These are phyloP conservation scores for Lecanicillium sp. DNA, from an alignment of 2,329 filamentous ascomycete species.

Conservation along the genomic window DNA sequence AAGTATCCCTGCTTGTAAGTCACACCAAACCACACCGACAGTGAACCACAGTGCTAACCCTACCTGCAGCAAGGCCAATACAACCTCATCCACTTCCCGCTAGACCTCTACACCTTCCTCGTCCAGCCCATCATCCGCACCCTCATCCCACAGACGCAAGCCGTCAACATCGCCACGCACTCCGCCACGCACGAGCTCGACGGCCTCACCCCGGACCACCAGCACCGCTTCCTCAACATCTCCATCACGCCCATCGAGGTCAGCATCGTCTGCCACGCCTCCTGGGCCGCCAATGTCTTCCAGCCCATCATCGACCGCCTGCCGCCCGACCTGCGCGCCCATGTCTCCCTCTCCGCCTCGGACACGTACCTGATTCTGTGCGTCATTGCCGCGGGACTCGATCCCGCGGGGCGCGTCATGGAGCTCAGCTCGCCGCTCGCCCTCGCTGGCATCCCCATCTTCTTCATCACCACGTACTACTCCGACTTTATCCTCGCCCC, in stretches of 20 bases:
- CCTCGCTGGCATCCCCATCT: slow-evolving; percentile 88
- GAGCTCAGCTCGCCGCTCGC: slow-evolving; percentile 87
- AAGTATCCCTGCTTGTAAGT: slow-evolving; percentile 51
- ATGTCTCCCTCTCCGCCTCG: slow-evolving; percentile 63
- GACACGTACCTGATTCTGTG: slow-evolving; percentile 86
- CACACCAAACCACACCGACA: neutral
- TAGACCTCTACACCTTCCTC: slow-evolving; percentile 69
- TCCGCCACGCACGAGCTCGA: slow-evolving; percentile 31
- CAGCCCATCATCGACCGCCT: slow-evolving; percentile 60
- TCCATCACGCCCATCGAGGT: slow-evolving; percentile 89
- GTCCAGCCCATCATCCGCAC: slow-evolving; percentile 82
- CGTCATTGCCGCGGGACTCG: slow-evolving; percentile 81
- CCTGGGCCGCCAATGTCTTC: slow-evolving; percentile 69
- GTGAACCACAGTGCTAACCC: slow-evolving; percentile 14
- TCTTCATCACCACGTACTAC: slow-evolving; percentile 98
- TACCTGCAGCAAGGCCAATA: slow-evolving; percentile 71
- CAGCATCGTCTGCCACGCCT: slow-evolving; percentile 78
- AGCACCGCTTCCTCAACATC: slow-evolving; percentile 84
- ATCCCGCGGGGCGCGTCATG: slow-evolving; percentile 84
- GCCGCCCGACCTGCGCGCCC: slow-evolving; percentile 36
- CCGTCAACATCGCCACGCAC: slow-evolving; percentile 25
- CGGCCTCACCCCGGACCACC: slow-evolving; percentile 41
- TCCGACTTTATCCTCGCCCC: slow-evolving; percentile 95
- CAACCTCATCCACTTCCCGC: slow-evolving; percentile 83
- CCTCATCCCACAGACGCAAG: slow-evolving; percentile 59